These are phyloP conservation scores for Coccomyxa sp. DNA, from an alignment of 139 green algal genomes.

Conservation along the genomic window DNA sequence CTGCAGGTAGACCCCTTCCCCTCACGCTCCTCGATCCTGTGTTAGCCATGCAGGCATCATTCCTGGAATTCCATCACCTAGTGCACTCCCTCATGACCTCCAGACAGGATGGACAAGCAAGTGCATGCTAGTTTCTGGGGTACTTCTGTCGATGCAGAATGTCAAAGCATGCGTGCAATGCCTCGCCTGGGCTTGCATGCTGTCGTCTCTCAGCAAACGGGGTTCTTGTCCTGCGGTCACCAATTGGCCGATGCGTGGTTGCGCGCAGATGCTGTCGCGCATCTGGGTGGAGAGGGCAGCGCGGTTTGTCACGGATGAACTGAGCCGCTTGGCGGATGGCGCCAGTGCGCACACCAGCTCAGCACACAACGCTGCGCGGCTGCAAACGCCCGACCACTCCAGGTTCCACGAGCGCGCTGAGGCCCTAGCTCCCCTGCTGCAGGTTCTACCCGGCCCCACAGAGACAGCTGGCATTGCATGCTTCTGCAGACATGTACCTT, in stretches of 20 bases:
- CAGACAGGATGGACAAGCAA: too few relatives aligned
- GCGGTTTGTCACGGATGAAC: constrained; percentile 16
- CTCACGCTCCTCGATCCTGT: background rate
- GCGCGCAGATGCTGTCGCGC: background rate
- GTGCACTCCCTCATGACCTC: too few relatives aligned
- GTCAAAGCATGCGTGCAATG: too few relatives aligned
- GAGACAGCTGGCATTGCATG: background rate
- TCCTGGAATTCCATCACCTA: too few relatives aligned
- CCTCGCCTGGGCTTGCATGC: too few relatives aligned
- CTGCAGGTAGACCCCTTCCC: constrained; percentile 23
- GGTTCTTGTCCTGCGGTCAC: too few relatives aligned
- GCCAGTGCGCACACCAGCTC: background rate
- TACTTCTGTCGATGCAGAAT: too few relatives aligned
- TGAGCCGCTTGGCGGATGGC: constrained; percentile 13
- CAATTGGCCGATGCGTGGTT: background rate
- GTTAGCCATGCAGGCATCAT: too few relatives aligned
- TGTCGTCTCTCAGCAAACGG: too few relatives aligned
- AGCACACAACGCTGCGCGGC: background rate
- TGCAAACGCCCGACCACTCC: constrained; percentile 21
- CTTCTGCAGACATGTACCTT: too few relatives aligned
- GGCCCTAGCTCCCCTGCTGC: constrained; percentile 23
- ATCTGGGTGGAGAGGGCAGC: constrained; percentile 9
- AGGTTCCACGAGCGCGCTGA: constrained; percentile 4
- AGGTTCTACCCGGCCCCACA: constrained; percentile 1
- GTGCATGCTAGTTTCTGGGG: too few relatives aligned